These are phyloP conservation scores for Pachyrhizus erosus DNA, from an alignment of 306 rosid genomes.

Conservation along the genomic window DNA sequence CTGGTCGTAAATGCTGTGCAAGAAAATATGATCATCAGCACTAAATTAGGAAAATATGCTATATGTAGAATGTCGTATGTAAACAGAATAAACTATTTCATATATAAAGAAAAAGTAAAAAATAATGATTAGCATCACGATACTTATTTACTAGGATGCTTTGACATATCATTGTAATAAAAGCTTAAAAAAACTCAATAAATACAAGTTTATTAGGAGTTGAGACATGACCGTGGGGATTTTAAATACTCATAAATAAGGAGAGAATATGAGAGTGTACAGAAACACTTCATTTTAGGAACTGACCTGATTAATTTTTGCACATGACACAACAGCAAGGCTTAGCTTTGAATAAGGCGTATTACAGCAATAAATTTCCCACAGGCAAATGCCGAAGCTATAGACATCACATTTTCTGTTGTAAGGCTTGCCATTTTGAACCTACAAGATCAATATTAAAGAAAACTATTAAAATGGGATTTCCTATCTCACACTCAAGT, in stretches of 20 bases:
- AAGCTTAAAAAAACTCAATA: neutral
- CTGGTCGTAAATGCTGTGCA: constrained; percentile 72
- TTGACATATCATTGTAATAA: neutral
- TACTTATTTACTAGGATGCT: neutral
- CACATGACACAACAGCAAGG: constrained; percentile 66
- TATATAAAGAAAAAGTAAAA: neutral
- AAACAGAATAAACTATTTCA: neutral
- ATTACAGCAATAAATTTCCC: constrained; percentile 84
- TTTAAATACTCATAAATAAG: neutral
- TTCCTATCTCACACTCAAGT: neutral
- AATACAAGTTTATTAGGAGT: neutral
- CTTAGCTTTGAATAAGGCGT: constrained; percentile 75
- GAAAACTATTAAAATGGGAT: neutral
- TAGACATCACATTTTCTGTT: constrained; percentile 84
- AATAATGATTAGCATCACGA: neutral
- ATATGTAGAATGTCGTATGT: neutral
- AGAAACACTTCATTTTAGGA: constrained; percentile 12
- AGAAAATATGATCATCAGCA: neutral
- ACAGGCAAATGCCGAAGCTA: constrained; percentile 87
- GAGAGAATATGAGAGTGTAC: neutral
- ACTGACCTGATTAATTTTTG: constrained; percentile 64
- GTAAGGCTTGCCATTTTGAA: constrained; percentile 81
- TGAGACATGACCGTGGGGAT: neutral
- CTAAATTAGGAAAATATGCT: neutral
- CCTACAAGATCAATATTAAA: constrained; percentile 53